These are phyloP conservation scores for Calonectria pteridis DNA, from an alignment of 2,329 filamentous ascomycete genomes.

Conservation along the genomic window DNA sequence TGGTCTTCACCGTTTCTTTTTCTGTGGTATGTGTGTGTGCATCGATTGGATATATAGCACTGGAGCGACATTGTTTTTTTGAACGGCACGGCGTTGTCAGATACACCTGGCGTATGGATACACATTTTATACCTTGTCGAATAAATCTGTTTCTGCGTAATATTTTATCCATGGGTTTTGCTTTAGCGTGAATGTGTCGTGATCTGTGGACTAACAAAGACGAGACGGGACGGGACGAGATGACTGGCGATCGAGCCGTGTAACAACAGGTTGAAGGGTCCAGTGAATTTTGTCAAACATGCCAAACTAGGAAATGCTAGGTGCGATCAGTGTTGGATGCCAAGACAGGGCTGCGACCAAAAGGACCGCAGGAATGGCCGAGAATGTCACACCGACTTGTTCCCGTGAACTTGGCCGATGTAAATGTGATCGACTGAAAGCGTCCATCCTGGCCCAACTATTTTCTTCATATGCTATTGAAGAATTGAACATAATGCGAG, in stretches of 20 bases:
- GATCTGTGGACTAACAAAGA: neutral
- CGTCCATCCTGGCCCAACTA: neutral
- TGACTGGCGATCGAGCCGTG: neutral
- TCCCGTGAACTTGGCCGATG: neutral
- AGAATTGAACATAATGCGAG: neutral
- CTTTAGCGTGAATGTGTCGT: neutral
- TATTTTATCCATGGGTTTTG: neutral
- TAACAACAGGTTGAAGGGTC: neutral
- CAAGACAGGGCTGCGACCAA: neutral
- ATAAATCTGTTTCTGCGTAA: neutral
- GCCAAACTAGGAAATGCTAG: neutral
- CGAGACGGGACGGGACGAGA: neutral
- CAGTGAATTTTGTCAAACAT: neutral
- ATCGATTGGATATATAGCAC: conserved; percentile 11
- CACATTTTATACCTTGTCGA: conserved; percentile 2
- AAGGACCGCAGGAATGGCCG: neutral
- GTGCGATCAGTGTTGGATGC: neutral
- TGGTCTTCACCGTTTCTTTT: conserved; percentile 10
- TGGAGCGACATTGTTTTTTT: conserved; percentile 5
- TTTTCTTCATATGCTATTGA: neutral
- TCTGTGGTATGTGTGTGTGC: neutral
- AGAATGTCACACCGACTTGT: neutral
- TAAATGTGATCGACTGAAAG: neutral
- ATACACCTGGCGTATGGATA: conserved; percentile 19
- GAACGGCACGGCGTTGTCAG: conserved; percentile 23